These are phyloP conservation scores for Macrophomina tecta DNA, from an alignment of 2,329 filamentous ascomycete species.

Conservation along the genomic window DNA sequence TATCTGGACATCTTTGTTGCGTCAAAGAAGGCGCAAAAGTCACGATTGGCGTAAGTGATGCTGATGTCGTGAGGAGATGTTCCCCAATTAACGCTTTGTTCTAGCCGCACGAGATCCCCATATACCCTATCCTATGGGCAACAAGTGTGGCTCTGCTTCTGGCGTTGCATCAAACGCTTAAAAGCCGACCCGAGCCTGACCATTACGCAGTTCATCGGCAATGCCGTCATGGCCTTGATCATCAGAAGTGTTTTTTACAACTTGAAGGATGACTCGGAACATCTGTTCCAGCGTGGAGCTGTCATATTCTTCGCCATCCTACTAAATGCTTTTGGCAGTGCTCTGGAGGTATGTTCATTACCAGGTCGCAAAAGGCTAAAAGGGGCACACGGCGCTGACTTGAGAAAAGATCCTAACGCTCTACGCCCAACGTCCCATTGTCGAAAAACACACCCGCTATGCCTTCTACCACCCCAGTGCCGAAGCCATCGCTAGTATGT, in stretches of 20 bases:
- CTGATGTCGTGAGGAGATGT: too few species aligned
- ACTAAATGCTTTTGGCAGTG: constrained; percentile 82
- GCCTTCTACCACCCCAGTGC: constrained; percentile 89
- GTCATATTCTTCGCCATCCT: constrained; percentile 87
- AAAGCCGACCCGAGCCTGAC: constrained; percentile 78
- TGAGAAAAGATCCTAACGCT: constrained; percentile 44
- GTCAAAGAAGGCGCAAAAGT: constrained; percentile 54
- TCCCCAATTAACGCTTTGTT: neutral
- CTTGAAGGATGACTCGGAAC: constrained; percentile 66
- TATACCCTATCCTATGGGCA: constrained; percentile 80
- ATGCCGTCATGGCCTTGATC: constrained; percentile 77
- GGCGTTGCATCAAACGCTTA: constrained; percentile 79
- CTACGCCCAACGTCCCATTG: constrained; percentile 87
- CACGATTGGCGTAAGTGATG: constrained; percentile 39
- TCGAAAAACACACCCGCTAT: constrained; percentile 87
- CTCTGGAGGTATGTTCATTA: constrained; percentile 65
- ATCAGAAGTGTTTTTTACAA: constrained; percentile 84
- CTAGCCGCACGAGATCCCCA: constrained; percentile 70
- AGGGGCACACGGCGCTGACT: neutral
- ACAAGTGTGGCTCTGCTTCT: constrained; percentile 79
- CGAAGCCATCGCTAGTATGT: constrained; percentile 86
- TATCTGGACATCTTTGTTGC: constrained; percentile 52
- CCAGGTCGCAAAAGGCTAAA: too few species aligned
- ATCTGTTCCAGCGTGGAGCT: constrained; percentile 80
- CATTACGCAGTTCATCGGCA: constrained; percentile 70